phyloP scores from a whole-genome alignment of 768 basidiomycete genomes.

The Suillus brevipes region DNA sequence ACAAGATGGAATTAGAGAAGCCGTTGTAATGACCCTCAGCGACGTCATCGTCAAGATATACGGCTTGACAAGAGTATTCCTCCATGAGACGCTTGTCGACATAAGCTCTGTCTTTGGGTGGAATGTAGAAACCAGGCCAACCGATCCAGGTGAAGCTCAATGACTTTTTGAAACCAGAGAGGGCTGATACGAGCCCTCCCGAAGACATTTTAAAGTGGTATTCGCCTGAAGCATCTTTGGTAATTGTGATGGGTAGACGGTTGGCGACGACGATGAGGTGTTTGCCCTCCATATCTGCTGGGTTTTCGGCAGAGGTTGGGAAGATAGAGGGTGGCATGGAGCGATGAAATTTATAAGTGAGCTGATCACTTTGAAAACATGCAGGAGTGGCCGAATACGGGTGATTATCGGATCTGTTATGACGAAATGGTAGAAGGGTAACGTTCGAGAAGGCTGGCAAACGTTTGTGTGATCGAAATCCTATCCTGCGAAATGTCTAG shows the following conservation, averaged over 20 bases:
- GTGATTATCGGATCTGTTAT: constrained; percentile 33
- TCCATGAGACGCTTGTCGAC: constrained; percentile 93
- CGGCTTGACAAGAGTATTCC: constrained; percentile 96
- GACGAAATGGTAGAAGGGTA: neutral
- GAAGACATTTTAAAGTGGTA: constrained; percentile 99
- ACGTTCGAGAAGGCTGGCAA: constrained; percentile 12
- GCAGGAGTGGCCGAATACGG: constrained; percentile 28
- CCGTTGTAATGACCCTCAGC: constrained; percentile 99
- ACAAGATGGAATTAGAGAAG: constrained; percentile 99
- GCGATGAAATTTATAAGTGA: constrained; percentile 29
- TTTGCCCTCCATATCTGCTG: constrained; percentile 49
- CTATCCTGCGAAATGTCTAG: neutral
- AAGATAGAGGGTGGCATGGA: constrained; percentile 30
- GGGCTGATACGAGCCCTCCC: constrained; percentile 95
- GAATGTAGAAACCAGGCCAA: constrained; percentile 94
- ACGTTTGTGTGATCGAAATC: constrained; percentile 5
- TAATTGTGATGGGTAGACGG: constrained; percentile 93
- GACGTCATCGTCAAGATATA: constrained; percentile 96
- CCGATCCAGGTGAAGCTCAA: constrained; percentile 98
- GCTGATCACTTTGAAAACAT: constrained; percentile 20
- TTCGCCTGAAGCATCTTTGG: constrained; percentile 86
- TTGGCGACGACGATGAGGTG: constrained; percentile 96
- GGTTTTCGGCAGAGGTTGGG: constrained; percentile 27
- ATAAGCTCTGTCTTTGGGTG: constrained; percentile 82
- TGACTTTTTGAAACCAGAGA: constrained; percentile 97